phyloP scores from a whole-genome alignment of 2,329 filamentous ascomycete species.

The Claviceps arundinis region DNA sequence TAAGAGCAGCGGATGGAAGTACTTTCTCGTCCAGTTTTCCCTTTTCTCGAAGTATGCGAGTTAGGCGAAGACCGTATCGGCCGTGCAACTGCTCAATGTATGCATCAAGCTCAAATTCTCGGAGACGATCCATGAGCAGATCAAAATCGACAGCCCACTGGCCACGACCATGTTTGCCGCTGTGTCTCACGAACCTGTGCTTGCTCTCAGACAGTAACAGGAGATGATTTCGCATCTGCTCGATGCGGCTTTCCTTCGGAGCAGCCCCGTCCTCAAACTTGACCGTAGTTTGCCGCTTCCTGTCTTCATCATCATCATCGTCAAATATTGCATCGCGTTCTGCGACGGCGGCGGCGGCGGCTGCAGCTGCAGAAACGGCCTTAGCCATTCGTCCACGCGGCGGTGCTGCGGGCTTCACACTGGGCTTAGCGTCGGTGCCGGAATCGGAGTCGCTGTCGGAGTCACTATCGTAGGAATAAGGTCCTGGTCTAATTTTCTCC shows the following conservation, averaged over 20 bases:
- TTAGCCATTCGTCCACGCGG: slow-evolving; percentile 6
- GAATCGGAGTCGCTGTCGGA: slow-evolving; percentile 22
- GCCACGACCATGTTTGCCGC: slow-evolving; percentile 47
- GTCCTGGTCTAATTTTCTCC: slow-evolving; percentile 33
- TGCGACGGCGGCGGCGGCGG: not conserved
- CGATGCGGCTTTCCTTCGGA: slow-evolving; percentile 32
- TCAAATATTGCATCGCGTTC: slow-evolving; percentile 17
- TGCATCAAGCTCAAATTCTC: slow-evolving; percentile 67
- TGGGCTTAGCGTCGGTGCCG: slow-evolving; percentile 17
- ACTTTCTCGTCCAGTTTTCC: slow-evolving; percentile 94
- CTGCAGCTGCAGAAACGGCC: slow-evolving; percentile 2
- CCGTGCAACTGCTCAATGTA: slow-evolving; percentile 70
- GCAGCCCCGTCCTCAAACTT: slow-evolving; percentile 37
- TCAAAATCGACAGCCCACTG: slow-evolving; percentile 79
- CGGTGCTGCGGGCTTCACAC: not conserved
- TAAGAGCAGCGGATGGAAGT: slow-evolving; percentile 64
- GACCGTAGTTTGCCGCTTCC: slow-evolving; percentile 25
- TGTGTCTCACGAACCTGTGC: slow-evolving; percentile 54
- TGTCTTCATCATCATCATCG: slow-evolving; percentile 12
- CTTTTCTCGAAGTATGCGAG: slow-evolving; percentile 71
- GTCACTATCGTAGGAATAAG: slow-evolving; percentile 20
- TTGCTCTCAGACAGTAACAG: slow-evolving; percentile 56
- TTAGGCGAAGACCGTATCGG: slow-evolving; percentile 63
- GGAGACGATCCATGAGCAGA: slow-evolving; percentile 55
- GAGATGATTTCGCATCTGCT: slow-evolving; percentile 60